These are phyloP conservation scores for Suhomyces sp. DNA, from an alignment of 805 yeast genomes.

Conservation along the genomic window DNA sequence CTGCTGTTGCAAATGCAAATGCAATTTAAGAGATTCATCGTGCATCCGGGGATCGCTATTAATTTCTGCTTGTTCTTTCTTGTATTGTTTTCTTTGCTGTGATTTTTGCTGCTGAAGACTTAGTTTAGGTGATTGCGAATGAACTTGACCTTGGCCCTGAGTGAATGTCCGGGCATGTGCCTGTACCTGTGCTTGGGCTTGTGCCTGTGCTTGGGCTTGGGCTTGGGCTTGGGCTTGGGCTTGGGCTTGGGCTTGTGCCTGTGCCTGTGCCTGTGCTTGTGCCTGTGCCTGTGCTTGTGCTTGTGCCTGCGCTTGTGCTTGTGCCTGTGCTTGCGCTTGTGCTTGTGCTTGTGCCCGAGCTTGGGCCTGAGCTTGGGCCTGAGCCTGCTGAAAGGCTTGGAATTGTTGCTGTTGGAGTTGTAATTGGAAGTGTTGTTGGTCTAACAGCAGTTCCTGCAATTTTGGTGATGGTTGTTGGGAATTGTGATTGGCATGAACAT, in stretches of 20 bases:
- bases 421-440: conserved; percentile 10
- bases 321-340: conserved; percentile 4
- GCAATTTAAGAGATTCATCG: too few relatives aligned
- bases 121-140: conserved; percentile 2
- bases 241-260: conserved; percentile 19
- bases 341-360: conserved; percentile 18
- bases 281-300: conserved; percentile 7
- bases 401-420: conserved; percentile 10
- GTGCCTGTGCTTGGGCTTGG: conserved; percentile 6
- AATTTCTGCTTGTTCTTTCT: too few relatives aligned
- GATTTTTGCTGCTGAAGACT: too few relatives aligned
- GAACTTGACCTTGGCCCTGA: conserved; percentile 15
- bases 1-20: too few relatives aligned
- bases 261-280: conserved; percentile 12
- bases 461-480: conserved; percentile 13
- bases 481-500: conserved; percentile 10
- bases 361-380: conserved; percentile 20
- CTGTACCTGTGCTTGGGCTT: conserved; percentile 2
- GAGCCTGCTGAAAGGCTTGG: conserved; percentile 12
- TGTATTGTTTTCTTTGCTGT: too few relatives aligned
- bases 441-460: conserved; percentile 13
- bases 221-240: conserved; percentile 16
- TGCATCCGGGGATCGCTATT: too few relatives aligned
- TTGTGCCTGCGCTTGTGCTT: conserved; percentile 5
- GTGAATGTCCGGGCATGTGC: conserved; percentile 3